These are phyloP conservation scores for Eutrema salsugineum DNA, from an alignment of 441 rosid species.

Conservation along the genomic window DNA sequence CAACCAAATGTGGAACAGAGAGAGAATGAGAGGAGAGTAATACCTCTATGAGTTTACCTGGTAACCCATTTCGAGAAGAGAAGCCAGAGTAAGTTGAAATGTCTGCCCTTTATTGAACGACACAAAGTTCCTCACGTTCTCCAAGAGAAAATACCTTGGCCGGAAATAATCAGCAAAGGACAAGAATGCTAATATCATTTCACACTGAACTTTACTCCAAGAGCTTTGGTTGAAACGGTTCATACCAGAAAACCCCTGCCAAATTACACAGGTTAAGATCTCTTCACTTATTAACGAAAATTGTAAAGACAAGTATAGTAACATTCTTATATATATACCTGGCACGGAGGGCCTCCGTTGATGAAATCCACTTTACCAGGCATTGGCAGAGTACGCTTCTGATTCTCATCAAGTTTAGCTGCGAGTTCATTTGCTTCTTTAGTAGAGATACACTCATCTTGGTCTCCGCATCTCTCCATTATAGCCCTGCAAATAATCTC, in stretches of 20 bases:
- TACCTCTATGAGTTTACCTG: constrained; percentile 47
- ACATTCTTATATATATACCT: constrained; percentile 39
- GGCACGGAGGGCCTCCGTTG: constrained; percentile 97
- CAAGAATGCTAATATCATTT: constrained; percentile 88
- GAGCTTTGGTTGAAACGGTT: constrained; percentile 73
- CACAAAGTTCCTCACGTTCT: constrained; percentile 88
- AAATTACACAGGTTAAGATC: constrained; percentile 12
- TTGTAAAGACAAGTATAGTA: background rate
- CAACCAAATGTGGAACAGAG: background rate
- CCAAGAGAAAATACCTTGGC: constrained; percentile 86
- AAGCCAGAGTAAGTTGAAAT: constrained; percentile 76
- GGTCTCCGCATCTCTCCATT: constrained; percentile 75
- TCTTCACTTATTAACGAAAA: background rate
- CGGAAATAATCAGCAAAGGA: constrained; percentile 91
- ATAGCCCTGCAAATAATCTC: constrained; percentile 56
- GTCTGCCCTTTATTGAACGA: constrained; percentile 89
- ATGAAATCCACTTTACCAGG: constrained; percentile 96
- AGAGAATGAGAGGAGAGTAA: background rate
- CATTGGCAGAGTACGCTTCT: constrained; percentile 55
- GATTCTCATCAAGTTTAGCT: constrained; percentile 54
- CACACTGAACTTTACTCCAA: constrained; percentile 93
- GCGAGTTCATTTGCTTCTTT: constrained; percentile 69
- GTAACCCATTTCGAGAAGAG: constrained; percentile 96
- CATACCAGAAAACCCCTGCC: constrained; percentile 95
- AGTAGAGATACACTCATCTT: constrained; percentile 80